A percentile compares a stretch with the other conserved stretches of the same genome.
These are phyloP conservation scores for Monilinia fructicola DNA, from an alignment of 2,329 filamentous ascomycete genomes.

Conservation along the genomic window DNA sequence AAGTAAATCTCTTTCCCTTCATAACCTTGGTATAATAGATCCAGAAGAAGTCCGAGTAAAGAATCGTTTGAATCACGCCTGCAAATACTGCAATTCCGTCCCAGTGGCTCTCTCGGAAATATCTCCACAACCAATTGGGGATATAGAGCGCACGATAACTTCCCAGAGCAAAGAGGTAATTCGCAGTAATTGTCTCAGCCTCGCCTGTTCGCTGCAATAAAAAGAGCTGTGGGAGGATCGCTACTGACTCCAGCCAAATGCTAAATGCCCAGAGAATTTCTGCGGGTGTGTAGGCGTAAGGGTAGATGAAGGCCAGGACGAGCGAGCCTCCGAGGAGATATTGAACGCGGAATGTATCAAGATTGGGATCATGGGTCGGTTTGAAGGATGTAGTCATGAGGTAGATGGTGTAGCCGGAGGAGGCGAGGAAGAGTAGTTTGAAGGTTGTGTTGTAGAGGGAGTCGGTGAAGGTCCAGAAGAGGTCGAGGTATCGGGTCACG, in stretches of 20 bases:
- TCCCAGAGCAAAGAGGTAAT: constrained; percentile 93
- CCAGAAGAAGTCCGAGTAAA: constrained; percentile 99
- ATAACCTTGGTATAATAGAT: constrained; percentile 98
- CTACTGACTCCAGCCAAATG: constrained; percentile 96
- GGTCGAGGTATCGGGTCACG: constrained; percentile 87
- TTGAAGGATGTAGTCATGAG: constrained; percentile 98
- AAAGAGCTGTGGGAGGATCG: constrained; percentile 95
- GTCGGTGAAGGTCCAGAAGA: constrained; percentile 77
- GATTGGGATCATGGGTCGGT: constrained; percentile 93
- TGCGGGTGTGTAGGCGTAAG: constrained; percentile 75
- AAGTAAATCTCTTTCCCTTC: constrained; percentile 85
- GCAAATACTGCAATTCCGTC: constrained; percentile 88
- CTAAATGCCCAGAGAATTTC: constrained; percentile 98
- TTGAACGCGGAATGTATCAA: constrained; percentile 96
- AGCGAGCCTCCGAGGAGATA: constrained; percentile 84
- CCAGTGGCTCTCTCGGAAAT: constrained; percentile 74
- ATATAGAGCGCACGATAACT: constrained; percentile 93
- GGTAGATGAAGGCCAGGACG: constrained; percentile 76
- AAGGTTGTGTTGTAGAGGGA: constrained; percentile 86
- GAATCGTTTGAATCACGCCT: constrained; percentile 85
- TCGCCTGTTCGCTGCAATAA: constrained; percentile 97
- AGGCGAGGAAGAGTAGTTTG: constrained; percentile 91
- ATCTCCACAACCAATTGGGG: constrained; percentile 96
- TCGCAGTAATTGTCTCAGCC: constrained; percentile 98
- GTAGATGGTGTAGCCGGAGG: constrained; percentile 92